These are phyloP conservation scores for Linum usitatissimum DNA, from an alignment of 345 rosid genomes.

Conservation along the genomic window DNA sequence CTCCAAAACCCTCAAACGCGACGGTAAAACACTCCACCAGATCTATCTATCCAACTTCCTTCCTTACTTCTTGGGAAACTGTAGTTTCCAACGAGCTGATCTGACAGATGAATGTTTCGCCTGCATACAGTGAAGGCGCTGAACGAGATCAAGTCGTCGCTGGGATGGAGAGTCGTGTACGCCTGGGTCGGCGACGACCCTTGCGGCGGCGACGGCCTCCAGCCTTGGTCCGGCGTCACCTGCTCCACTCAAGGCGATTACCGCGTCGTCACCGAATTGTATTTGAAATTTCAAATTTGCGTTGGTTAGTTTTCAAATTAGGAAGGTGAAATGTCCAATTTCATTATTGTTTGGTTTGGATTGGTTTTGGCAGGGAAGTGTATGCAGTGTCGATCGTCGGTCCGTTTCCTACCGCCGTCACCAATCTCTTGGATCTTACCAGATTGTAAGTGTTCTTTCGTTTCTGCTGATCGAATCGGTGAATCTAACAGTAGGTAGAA, in stretches of 20 bases:
- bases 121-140: constrained; percentile 67
- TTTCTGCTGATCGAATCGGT: too few relatives aligned
- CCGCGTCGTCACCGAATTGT: constrained; percentile 83
- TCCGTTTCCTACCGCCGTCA: constrained; percentile 80
- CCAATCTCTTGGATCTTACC: constrained; percentile 82
- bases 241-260: constrained; percentile 86
- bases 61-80: too few relatives aligned
- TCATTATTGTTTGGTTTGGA: not conserved
- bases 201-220: constrained; percentile 80
- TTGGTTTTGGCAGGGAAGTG: constrained; percentile 46
- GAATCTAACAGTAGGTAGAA: too few relatives aligned
- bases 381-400: constrained; percentile 95
- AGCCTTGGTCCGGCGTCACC: constrained; percentile 92
- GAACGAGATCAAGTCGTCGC: constrained; percentile 91
- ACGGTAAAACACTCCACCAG: constrained; percentile 9
- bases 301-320: not conserved
- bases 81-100: not conserved
- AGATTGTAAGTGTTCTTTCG: constrained; percentile 43
- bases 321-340: not conserved
- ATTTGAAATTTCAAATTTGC: constrained; percentile 9
- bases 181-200: constrained; percentile 99
- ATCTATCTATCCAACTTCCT: not conserved
- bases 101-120: not conserved
- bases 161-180: constrained; percentile 96
- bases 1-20: constrained; percentile 57